Evolutionary conservation across 2,329 filamentous ascomycete genomes (phyloP).

Genomic region (Alternaria alternata): DNA sequence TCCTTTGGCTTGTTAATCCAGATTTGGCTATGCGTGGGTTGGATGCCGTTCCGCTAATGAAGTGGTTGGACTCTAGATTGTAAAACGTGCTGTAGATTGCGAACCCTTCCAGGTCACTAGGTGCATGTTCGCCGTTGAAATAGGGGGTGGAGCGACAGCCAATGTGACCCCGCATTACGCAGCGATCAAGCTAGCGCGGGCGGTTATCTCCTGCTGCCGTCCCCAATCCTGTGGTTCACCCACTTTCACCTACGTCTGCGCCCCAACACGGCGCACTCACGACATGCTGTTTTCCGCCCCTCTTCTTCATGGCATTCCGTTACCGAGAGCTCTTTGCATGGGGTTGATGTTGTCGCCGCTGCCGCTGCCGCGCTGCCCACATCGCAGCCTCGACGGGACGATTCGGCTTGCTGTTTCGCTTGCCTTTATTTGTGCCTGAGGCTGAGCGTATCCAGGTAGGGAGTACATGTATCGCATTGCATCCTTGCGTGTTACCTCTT

Average conservation of each 20-base stretch:
- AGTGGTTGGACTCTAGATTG: background rate
- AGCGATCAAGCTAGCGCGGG: background rate
- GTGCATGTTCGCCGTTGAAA: background rate
- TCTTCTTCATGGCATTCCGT: background rate
- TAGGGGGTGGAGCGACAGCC: background rate
- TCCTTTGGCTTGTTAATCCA: background rate
- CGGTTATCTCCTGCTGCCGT: background rate
- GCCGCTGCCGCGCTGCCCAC: background rate
- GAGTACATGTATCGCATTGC: background rate
- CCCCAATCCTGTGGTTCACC: background rate
- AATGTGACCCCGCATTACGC: background rate
- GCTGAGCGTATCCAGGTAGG: conserved; percentile 16
- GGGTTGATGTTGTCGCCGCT: background rate
- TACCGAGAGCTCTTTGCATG: background rate
- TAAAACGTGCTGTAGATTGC: background rate
- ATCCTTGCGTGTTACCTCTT: conserved; percentile 1
- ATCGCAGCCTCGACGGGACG: background rate
- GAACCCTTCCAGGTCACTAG: background rate
- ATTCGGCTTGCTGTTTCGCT: background rate
- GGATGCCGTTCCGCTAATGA: background rate
- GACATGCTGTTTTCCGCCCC: background rate
- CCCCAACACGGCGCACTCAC: background rate
- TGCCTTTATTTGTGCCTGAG: conserved; percentile 6
- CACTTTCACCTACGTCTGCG: background rate
- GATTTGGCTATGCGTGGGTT: background rate